Evolutionary conservation across 139 green algal species (phyloP).

Genomic region (Dunaliella sp.): DNA sequence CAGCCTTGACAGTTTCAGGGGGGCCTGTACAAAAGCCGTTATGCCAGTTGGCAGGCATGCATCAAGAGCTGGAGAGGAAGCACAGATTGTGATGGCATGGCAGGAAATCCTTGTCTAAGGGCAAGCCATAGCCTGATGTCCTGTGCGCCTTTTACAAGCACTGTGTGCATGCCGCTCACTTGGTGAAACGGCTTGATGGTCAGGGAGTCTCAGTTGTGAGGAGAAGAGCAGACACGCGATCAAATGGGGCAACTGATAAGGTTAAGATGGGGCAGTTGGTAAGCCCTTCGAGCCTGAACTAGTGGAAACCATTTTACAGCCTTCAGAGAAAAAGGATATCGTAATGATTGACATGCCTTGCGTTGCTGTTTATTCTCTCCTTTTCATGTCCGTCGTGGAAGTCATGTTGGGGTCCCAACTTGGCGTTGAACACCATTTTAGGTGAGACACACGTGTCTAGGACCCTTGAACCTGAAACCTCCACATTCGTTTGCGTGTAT

Average conservation of each 20-base stretch:
- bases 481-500: too few species aligned
- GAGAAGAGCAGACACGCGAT: neutral
- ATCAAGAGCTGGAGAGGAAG: neutral
- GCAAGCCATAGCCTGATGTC: neutral
- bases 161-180: neutral
- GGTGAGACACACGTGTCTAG: too few species aligned
- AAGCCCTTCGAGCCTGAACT: too few species aligned
- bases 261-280: neutral
- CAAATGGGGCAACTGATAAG: neutral
- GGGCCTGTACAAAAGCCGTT: neutral
- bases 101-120: neutral
- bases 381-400: too few species aligned
- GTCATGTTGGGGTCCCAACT: too few species aligned
- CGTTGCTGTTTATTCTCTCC: neutral
- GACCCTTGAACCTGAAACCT: too few species aligned
- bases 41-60: slow-evolving; percentile 2
- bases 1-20: too few species aligned
- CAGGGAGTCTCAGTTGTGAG: slow-evolving; percentile 17
- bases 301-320: too few species aligned
- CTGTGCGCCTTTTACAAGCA: neutral
- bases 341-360: too few species aligned
- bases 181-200: too few species aligned
- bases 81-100: neutral
- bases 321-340: too few species aligned
- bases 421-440: too few species aligned